A percentile compares a stretch with the other conserved stretches of the same genome.
phyloP scores from a whole-genome alignment of 2,329 filamentous ascomycete species.

The Diaporthe ilicicola region DNA sequence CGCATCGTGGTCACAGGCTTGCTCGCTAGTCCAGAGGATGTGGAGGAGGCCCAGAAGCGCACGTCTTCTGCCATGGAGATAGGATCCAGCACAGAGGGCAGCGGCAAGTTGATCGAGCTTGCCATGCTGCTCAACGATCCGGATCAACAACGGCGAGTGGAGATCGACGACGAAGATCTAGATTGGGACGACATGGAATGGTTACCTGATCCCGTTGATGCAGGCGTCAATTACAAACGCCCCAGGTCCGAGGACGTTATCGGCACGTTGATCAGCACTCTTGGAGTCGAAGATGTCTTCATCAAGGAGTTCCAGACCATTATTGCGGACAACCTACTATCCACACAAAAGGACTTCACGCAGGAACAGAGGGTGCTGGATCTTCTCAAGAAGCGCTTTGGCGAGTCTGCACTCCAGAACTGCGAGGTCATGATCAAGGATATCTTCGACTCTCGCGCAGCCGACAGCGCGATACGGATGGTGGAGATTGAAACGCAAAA shows the following conservation, averaged over 20 bases:
- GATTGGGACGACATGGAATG: conserved; percentile 95
- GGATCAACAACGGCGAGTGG: conserved; percentile 59
- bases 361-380: conserved; percentile 86
- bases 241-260: conserved; percentile 90
- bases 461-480: conserved; percentile 73
- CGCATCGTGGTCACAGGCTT: conserved; percentile 80
- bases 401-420: conserved; percentile 84
- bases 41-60: conserved; percentile 42
- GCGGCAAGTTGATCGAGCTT: conserved; percentile 69
- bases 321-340: conserved; percentile 82
- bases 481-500: no score
- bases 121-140: conserved; percentile 72
- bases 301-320: conserved; percentile 93
- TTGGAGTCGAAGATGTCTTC: conserved; percentile 90
- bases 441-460: conserved; percentile 80
- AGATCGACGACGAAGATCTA: conserved; percentile 72
- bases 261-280: conserved; percentile 85
- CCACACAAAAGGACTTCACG: conserved; percentile 73
- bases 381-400: conserved; percentile 87
- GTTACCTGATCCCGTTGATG: conserved; percentile 92
- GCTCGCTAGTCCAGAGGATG: conserved; percentile 67
- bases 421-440: conserved; percentile 99
- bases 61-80: not conserved
- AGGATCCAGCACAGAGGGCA: not conserved
- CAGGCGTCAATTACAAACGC: conserved; percentile 89